A percentile compares a stretch with the other conserved stretches of the same genome.
Conservation (phyloP, 148 eudicot genomes). For the Amaranthus hypochondriacus region DNA sequence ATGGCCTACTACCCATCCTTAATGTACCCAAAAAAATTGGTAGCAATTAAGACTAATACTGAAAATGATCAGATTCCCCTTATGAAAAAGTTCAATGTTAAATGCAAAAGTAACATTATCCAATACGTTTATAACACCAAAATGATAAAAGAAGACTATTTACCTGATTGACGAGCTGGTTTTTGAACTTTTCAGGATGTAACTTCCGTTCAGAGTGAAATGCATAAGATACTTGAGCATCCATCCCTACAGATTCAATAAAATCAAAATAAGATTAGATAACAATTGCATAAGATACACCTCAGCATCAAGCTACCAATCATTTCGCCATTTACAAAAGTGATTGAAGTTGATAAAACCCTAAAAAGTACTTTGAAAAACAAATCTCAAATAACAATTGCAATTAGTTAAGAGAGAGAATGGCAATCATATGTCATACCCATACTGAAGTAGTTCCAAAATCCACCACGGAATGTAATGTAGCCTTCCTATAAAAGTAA, state of each 20-base stretch:
- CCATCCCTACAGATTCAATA: constrained; percentile 63
- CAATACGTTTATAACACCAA: not conserved
- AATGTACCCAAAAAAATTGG: not conserved
- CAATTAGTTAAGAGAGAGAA: not conserved
- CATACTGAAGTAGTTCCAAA: constrained; percentile 99
- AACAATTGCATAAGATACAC: not conserved
- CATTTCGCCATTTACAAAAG: not conserved
- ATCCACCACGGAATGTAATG: constrained; percentile 90
- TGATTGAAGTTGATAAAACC: not conserved
- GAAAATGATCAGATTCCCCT: too few relatives aligned
- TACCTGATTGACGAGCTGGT: constrained; percentile 86
- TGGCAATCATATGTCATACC: constrained; percentile 40
- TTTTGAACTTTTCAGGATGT: constrained; percentile 87
- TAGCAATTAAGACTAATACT: not conserved
- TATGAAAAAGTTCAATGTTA: not conserved
- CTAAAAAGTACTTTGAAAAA: not conserved
- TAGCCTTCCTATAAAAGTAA: constrained; percentile 61
- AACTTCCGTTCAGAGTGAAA: constrained; percentile 87
- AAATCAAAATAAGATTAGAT: not conserved
- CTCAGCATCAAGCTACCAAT: not conserved
- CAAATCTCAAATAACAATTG: not conserved
- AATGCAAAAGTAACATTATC: not conserved
- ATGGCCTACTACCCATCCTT: not conserved
- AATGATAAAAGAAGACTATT: not conserved
- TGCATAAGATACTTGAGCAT: constrained; percentile 94